Base-by-base conservation (phyloP, 306 rosid species). In the Oxytropis ochrocephala region DNA sequence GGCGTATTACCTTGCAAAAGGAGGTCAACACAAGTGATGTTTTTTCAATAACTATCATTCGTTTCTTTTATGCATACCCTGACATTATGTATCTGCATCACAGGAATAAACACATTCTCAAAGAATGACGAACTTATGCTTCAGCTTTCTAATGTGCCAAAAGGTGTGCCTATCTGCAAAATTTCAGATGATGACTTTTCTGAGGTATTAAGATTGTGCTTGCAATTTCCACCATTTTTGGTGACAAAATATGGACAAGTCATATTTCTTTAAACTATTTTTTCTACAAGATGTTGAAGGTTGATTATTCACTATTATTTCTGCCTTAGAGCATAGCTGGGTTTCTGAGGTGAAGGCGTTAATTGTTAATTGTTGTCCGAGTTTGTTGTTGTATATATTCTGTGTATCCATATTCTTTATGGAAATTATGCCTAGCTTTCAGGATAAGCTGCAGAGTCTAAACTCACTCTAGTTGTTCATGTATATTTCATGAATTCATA, bases 161-260 rank as follows among this genome's bases (percentile, higher is more conserved):
- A 74, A 65, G 79, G 60, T 46, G 69, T 83, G 29, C 85, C 88
- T 48, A 76, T 86, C 72, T 66, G 69, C 76, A 82, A 83, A 75
- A 75, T 91, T 61, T 86, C 97, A 3, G 93, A 91, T 24, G 93
- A 77, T 63, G 85, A 91, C 75, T 87, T 91, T 61, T 69, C 82
- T 30, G 72, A 86, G 96, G 97, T 91, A 80, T 72, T 44, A 65
- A 46, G 41, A 14, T 63, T 65, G 27, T 73, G 51, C 65, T 79
- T 47, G 39, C 9, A 19, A n/a, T 65, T 46, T 69, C 30, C 10
- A 30, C 27, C 41, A 19, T 67, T 27, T 73, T 2, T 24, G 14
- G 49, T 55, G 43, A 72, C 47, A 72, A 59, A 44, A 68, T 59
- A 59, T 42, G n/a, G 70, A 46, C n/a, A 35, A 13, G 39, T 72